phyloP scores from a whole-genome alignment of 2,329 filamentous ascomycete species.

The Exophiala alcalophila region DNA sequence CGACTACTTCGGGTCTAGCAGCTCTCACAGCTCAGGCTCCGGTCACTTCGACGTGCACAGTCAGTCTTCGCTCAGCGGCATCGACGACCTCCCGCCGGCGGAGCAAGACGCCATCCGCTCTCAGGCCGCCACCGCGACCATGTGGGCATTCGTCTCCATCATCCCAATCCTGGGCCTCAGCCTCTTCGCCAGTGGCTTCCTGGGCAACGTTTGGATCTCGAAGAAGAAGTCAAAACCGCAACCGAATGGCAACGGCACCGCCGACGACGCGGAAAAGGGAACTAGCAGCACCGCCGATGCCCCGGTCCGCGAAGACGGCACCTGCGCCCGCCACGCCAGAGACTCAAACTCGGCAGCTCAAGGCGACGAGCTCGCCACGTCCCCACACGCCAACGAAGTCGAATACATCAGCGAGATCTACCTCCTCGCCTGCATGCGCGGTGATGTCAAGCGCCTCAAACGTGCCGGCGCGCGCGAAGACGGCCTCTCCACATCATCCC shows the following conservation, averaged over 20 bases:
- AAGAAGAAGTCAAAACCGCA: too few relatives aligned
- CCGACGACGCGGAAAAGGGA: conserved; percentile 6
- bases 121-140: conserved; percentile 56
- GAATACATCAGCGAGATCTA: conserved; percentile 18
- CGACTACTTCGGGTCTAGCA: conserved; percentile 26
- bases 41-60: conserved; percentile 33
- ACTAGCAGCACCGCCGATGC: not conserved
- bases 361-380: too few relatives aligned
- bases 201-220: conserved; percentile 55
- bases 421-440: conserved; percentile 18
- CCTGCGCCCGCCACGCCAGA: conserved; percentile 19
- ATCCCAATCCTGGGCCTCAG: conserved; percentile 56
- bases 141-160: conserved; percentile 63
- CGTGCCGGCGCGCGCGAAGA: conserved; percentile 4
- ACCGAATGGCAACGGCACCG: conserved; percentile 5
- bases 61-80: conserved; percentile 39
- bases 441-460: conserved; percentile 18
- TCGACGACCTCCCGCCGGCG: conserved; percentile 36
- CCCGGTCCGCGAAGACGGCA: conserved; percentile 9
- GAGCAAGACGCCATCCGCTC: conserved; percentile 42
- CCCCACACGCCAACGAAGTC: conserved; percentile 8
- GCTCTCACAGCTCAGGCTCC: not conserved
- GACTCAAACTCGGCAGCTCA: too few relatives aligned
- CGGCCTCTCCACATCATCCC: too few relatives aligned
- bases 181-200: conserved; percentile 42